These are phyloP conservation scores for Neonectria ditissima DNA, from an alignment of 2,329 filamentous ascomycete species.

Conservation along the genomic window DNA sequence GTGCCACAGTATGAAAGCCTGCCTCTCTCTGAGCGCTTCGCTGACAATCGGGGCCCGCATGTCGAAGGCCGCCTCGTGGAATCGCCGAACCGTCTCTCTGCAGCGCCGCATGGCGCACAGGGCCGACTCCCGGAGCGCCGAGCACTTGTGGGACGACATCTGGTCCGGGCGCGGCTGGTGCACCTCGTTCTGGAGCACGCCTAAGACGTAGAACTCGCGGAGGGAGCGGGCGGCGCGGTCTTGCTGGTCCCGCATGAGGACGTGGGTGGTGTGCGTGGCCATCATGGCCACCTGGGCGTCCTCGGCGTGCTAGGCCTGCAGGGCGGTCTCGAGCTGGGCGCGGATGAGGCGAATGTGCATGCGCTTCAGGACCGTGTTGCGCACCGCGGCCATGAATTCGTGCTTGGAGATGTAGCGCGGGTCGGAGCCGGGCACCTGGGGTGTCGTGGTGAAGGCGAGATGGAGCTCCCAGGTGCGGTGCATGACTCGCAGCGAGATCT, in stretches of 20 bases:
- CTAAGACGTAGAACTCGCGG: background rate
- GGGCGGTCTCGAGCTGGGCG: constrained; percentile 29
- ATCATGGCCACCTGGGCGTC: constrained; percentile 25
- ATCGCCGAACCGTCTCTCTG: constrained; percentile 22
- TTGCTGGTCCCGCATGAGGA: constrained; percentile 30
- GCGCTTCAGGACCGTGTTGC: constrained; percentile 24
- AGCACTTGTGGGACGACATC: constrained; percentile 22
- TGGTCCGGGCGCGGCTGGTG: constrained; percentile 6
- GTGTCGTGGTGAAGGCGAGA: constrained; percentile 28
- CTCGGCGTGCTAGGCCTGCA: constrained; percentile 38
- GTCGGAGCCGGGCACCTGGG: constrained; percentile 27
- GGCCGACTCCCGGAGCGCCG: constrained; percentile 16
- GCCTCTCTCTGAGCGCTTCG: constrained; percentile 16
- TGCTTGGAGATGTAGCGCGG: constrained; percentile 22
- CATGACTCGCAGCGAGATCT: constrained; percentile 33
- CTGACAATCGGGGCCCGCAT: background rate
- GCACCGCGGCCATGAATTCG: constrained; percentile 26
- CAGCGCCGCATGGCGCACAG: constrained; percentile 26
- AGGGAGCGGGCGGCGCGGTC: constrained; percentile 27
- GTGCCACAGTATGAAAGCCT: constrained; percentile 35
- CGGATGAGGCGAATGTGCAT: constrained; percentile 33
- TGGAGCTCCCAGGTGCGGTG: constrained; percentile 37
- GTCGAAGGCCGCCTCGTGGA: constrained; percentile 19
- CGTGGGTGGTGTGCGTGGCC: constrained; percentile 26
- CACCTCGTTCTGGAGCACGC: constrained; percentile 27